Base-by-base conservation (phyloP, 169 alveolate species). In the Ichthyophthirius multifiliis region DNA sequence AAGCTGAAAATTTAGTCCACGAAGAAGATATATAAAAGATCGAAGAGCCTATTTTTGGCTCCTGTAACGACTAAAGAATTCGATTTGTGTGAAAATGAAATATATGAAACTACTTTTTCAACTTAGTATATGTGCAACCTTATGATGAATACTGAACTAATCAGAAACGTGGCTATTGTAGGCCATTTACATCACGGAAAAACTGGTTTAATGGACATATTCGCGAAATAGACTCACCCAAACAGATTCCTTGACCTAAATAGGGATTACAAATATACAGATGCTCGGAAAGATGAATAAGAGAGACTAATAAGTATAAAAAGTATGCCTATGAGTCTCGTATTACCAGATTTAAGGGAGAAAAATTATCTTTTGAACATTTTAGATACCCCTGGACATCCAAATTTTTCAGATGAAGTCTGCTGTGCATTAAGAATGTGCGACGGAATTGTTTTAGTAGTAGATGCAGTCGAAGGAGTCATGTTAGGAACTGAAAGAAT, bases 131-230 rank as follows among this genome's bases (percentile, higher is more conserved):
- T 99, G 73, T 93, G 97, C 1, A 92, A 95, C 64, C 84, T 99
- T 82, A 96, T 97, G 96, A 84, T 86, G 12, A 95, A 97, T 64
- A 99, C 99, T 15, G 94, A 95, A 46, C 84, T 96, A 87, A 94
- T 98, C 18, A 93, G 99, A 78, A 98, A 98, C 91, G 90, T 99
- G 0, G 97, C 99, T 74, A 83, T 99, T 47, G 92, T 97, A 30
- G 99, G 99, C 0, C 98, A 96, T 75, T 86, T 99, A 74, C 99
- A 98, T 78, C 99, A 96, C 71, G 99, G 99, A 4, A 99, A 99
- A 87, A 98, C 99, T 20, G 87, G 98, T 27, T 81, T 99, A 44
- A 90, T 98, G 86, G 99, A 99, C 85, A 89, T 98, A 93, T 88
- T 99, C 35, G 98, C 98, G 15, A 92, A 98, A 89, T 89, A 90